A percentile compares a stretch with the other conserved stretches of the same genome.
phyloP scores from a whole-genome alignment of 2,329 filamentous ascomycete genomes.

The Fusarium musae region DNA sequence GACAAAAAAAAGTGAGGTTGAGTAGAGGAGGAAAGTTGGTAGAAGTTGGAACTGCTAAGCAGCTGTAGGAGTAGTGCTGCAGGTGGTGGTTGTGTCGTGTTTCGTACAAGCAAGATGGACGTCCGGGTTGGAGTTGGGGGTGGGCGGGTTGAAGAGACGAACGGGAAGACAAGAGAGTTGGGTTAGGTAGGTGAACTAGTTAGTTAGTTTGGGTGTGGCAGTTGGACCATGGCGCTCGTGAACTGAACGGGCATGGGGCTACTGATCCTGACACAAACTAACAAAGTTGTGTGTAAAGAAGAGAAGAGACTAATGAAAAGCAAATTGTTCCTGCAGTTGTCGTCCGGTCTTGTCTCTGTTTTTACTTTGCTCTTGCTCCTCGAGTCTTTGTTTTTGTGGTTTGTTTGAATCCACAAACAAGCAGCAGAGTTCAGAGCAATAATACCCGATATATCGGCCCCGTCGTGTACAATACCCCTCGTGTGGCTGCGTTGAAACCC shows the following conservation, averaged over 20 bases:
- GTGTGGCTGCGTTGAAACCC: slow-evolving; percentile 40
- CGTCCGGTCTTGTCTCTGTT: slow-evolving; percentile 12
- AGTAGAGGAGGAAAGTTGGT: slow-evolving; percentile 15
- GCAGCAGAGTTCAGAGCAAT: not conserved
- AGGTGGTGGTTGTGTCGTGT: slow-evolving; percentile 26
- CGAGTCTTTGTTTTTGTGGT: slow-evolving; percentile 22
- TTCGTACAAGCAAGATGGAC: slow-evolving; percentile 31
- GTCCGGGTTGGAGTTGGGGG: slow-evolving; percentile 26
- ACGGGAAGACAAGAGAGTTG: slow-evolving; percentile 20
- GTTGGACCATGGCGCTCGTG: slow-evolving; percentile 44
- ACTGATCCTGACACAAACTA: slow-evolving; percentile 36
- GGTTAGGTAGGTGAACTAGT: slow-evolving; percentile 1
- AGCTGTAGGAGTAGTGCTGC: slow-evolving; percentile 26
- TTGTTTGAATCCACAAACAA: slow-evolving; percentile 16
- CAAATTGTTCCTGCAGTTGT: slow-evolving; percentile 13
- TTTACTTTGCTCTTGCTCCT: not conserved
- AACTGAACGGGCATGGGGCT: slow-evolving; percentile 12
- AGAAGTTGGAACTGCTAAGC: slow-evolving; percentile 28
- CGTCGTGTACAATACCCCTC: slow-evolving; percentile 31
- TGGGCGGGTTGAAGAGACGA: slow-evolving; percentile 37
- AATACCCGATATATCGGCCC: not conserved
- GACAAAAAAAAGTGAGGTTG: not conserved
- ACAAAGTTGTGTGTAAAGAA: slow-evolving; percentile 1
- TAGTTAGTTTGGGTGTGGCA: slow-evolving; percentile 29
- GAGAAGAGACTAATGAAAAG: slow-evolving; percentile 28